Base-by-base conservation (phyloP, 2,329 filamentous ascomycete species). In the Ceratocystis smalleyi region DNA sequence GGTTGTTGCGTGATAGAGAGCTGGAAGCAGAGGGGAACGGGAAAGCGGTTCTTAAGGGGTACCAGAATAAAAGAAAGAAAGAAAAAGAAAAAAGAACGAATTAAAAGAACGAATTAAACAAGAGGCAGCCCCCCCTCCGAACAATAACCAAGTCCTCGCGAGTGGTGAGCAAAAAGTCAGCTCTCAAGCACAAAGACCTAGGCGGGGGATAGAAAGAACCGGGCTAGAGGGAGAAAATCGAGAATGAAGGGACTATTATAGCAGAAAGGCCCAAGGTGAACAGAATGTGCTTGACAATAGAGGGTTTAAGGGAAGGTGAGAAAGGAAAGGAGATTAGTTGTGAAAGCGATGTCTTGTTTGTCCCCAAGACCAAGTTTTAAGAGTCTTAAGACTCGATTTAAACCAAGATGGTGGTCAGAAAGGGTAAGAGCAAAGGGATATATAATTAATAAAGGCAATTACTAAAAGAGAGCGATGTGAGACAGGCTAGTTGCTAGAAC, bases 161-260 rank as follows among this genome's bases (percentile, higher is more conserved):
- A 49, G 43, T 43, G 22, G 27, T 24, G 35, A 35, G 30, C 17
- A 64, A n/a, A 30, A 43, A 30, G n/a, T 57, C 62, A 45, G 35
- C 51, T 55, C 51, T 55, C 51, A 22, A 55, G 8, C 51, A 32
- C 51, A 32, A 55, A 55, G 51, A 55, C 32, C 51, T 49, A 57
- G 54, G 7, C 40, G 54, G 51, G 35, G 40, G 51, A 55, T 59
- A 57, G 17, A 64, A 64, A 47, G 43, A 12, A 43, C 10, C 43
- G n/a, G 35, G 30, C 24, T 61, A 62, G 60, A 49, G 63, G 57
- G 49, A 64, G 32, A 8, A 61, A 55, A 51, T 49, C 30, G 61
- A 67, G 60, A 63, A 67, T 65, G 63, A 64, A 67, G 47, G 61
- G 62, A 64, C 65, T 63, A 22, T 40, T 64, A 59, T 66, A 64